These are phyloP conservation scores for Cordyceps cateniannulata DNA, from an alignment of 2,329 filamentous ascomycete genomes.

Conservation along the genomic window DNA sequence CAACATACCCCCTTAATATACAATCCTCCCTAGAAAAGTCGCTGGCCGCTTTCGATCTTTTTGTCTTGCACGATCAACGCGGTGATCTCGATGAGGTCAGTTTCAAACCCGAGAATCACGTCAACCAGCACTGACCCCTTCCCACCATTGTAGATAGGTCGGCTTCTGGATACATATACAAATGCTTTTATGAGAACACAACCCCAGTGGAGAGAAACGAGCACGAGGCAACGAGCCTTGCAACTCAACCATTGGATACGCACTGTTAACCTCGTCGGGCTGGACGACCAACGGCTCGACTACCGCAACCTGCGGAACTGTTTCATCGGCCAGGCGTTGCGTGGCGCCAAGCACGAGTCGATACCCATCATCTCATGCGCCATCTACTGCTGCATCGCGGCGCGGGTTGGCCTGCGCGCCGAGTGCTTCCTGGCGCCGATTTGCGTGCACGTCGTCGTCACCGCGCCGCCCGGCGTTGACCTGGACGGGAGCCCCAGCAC, in stretches of 20 bases:
- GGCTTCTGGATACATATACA: slow-evolving; percentile 60
- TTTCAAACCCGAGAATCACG: slow-evolving; percentile 15
- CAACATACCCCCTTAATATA: slow-evolving; percentile 29
- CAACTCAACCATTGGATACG: slow-evolving; percentile 65
- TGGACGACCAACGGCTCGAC: slow-evolving; percentile 54
- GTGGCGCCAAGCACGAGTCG: slow-evolving; percentile 66
- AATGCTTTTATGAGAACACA: slow-evolving; percentile 46
- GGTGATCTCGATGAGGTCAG: slow-evolving; percentile 70
- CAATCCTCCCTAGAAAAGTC: slow-evolving; percentile 57
- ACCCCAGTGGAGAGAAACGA: slow-evolving; percentile 47
- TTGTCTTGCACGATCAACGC: slow-evolving; percentile 65
- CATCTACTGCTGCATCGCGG: slow-evolving; percentile 78
- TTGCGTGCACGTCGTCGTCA: slow-evolving; percentile 77
- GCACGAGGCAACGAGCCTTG: slow-evolving; percentile 61
- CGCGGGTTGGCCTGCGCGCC: slow-evolving; percentile 67
- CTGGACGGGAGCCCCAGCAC: slow-evolving; percentile 49
- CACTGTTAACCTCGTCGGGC: slow-evolving; percentile 60
- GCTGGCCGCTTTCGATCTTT: slow-evolving; percentile 82
- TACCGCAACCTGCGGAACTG: slow-evolving; percentile 83
- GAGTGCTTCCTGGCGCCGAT: slow-evolving; percentile 75
- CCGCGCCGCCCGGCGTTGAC: slow-evolving; percentile 51
- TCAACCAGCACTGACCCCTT: not conserved
- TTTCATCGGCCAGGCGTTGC: slow-evolving; percentile 76
- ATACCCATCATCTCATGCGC: slow-evolving; percentile 80
- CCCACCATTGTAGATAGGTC: slow-evolving; percentile 42